These are phyloP conservation scores for Lentinus brumalis DNA, from an alignment of 768 basidiomycete species.

Conservation along the genomic window DNA sequence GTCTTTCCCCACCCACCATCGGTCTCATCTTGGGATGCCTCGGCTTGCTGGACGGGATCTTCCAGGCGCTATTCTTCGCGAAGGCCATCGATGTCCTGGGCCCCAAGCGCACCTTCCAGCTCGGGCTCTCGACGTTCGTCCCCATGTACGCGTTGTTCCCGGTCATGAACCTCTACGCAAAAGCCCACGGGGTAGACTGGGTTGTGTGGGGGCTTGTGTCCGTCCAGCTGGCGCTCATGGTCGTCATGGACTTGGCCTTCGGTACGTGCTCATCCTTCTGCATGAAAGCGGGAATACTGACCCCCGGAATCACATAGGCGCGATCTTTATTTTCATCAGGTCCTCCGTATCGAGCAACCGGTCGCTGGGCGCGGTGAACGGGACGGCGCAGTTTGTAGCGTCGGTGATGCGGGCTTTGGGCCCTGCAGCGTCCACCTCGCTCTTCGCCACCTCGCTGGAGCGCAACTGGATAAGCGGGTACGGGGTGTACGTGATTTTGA, in stretches of 20 bases:
- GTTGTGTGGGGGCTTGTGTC: slow-evolving; percentile 29
- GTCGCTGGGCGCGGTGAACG: slow-evolving; percentile 54
- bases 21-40: slow-evolving; percentile 37
- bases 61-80: slow-evolving; percentile 42
- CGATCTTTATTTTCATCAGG: slow-evolving; percentile 35
- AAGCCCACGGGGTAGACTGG: slow-evolving; percentile 14
- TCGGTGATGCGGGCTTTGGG: slow-evolving; percentile 52
- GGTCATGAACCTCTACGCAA: slow-evolving; percentile 28
- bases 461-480: slow-evolving; percentile 48
- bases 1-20: slow-evolving; percentile 37
- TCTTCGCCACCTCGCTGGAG: slow-evolving; percentile 56
- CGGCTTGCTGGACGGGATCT: slow-evolving; percentile 39
- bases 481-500: slow-evolving; percentile 36
- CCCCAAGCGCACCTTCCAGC: slow-evolving; percentile 32
- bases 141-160: slow-evolving; percentile 33
- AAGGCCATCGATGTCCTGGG: slow-evolving; percentile 37
- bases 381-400: slow-evolving; percentile 54
- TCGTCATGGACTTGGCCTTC: slow-evolving; percentile 32
- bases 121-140: slow-evolving; percentile 28
- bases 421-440: slow-evolving; percentile 54
- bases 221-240: slow-evolving; percentile 26
- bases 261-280: slow-evolving; percentile 22
- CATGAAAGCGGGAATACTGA: not conserved
- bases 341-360: slow-evolving; percentile 30
- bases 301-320: slow-evolving; percentile 7